Base-by-base conservation (phyloP, 2,329 filamentous ascomycete genomes). In the Neonectria neomacrospora region DNA sequence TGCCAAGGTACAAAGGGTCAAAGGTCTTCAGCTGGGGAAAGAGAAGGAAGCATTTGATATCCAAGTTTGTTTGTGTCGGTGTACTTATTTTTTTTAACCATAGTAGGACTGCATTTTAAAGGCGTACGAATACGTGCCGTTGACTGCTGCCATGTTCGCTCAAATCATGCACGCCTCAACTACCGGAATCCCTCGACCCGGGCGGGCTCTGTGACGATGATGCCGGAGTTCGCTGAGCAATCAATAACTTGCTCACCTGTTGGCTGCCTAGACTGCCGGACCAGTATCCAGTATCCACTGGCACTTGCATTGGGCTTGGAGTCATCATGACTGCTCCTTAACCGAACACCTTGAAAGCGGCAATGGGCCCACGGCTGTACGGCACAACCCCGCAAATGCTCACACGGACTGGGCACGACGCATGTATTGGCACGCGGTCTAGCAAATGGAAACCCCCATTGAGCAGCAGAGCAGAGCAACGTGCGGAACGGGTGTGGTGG, bases 21-120 rank as follows among this genome's bases (percentile, higher is more conserved):
- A 22, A n/a, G 39, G 50, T 26, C 10, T 45, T 26, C 18, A 41
- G 9, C n/a, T 18, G 4, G 28, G 34, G 42, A 45, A 39, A 26
- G 58, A 18, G 32, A 20, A 26, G 20, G 23, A 28, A 26, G 20
- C 30, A 53, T 58, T 71, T 70, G 63, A 72, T 70, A 72, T 71
- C 61, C 58, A 47, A 55, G 47, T 37, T 34, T 41, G 20, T 34
- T 53, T 53, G 26, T 18, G 32, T 53, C 39, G 39, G 23, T 61
- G 34, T 53, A 45, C 44, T 42, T 39, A 54, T 51, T 42, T 54
- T 47, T 34, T 54, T 47, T 34, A 48, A 44, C 44, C 37, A 34
- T 30, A n/a, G 51, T 45, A 63, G 53, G 16, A 20, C 44, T 48
- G 53, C 50, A 50, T 44, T 50, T 50, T 45, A 44, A 44, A 26